Evolutionary conservation across 169 alveolate species (phyloP).

Genomic region (Plasmodium yoelii): DNA sequence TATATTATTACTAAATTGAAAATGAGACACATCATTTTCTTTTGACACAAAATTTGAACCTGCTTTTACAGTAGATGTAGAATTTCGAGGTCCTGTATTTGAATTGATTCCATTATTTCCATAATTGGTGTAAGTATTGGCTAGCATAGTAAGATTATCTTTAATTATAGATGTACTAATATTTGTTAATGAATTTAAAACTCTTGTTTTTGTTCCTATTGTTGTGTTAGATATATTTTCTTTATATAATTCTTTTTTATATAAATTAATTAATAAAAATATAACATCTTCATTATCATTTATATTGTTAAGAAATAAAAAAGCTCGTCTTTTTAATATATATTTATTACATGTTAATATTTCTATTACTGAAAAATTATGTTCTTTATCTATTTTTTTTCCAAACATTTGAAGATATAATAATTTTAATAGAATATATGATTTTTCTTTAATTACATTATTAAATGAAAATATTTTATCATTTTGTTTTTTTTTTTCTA

Average conservation of each 20-base stretch:
- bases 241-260: conserved; percentile 41
- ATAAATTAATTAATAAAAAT: conserved; percentile 37
- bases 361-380: conserved; percentile 47
- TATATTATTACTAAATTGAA: neutral
- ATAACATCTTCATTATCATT: conserved; percentile 41
- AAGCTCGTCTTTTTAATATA: conserved; percentile 37
- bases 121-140: neutral
- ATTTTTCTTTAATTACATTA: conserved; percentile 33
- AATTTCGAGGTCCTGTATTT: neutral
- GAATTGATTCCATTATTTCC: neutral
- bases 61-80: too few species aligned
- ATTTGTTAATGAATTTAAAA: conserved; percentile 21
- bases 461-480: conserved; percentile 26
- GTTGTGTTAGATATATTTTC: neutral
- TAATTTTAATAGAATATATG: conserved; percentile 17
- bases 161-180: conserved; percentile 11
- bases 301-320: conserved; percentile 26
- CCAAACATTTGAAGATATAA: conserved; percentile 67
- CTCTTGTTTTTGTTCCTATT: neutral
- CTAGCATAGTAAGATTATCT: conserved; percentile 16
- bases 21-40: neutral
- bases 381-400: conserved; percentile 48
- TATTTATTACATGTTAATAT: conserved; percentile 55
- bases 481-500: conserved; percentile 24
- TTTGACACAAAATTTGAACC: neutral